Evolutionary conservation across 2,329 filamentous ascomycete genomes (phyloP).

Genomic region (Tolypocladium ophioglossoides): DNA sequence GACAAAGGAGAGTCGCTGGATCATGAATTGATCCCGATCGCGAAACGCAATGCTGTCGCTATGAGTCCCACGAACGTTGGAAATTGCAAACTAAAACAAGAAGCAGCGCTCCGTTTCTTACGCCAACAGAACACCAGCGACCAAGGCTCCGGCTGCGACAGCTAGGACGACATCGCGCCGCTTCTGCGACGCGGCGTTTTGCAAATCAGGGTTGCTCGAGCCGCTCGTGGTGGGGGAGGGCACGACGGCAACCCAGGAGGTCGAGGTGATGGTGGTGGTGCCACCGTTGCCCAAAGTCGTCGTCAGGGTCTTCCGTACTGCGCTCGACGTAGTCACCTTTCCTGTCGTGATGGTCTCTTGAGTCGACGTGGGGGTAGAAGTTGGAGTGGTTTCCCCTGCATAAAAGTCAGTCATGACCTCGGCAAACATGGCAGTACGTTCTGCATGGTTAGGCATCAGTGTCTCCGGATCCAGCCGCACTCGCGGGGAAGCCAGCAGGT

Average conservation of each 20-base stretch:
- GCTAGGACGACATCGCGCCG: constrained; percentile 13
- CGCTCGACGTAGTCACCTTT: constrained; percentile 21
- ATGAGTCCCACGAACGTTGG: not conserved
- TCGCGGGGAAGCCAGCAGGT: not conserved
- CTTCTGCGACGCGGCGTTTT: constrained; percentile 21
- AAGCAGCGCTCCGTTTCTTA: constrained; percentile 3
- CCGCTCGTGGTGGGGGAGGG: constrained; percentile 20
- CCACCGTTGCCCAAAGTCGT: constrained; percentile 34
- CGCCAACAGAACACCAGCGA: constrained; percentile 17
- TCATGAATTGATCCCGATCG: not conserved
- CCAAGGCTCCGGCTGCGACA: constrained; percentile 16
- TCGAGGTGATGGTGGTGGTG: constrained; percentile 35
- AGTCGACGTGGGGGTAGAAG: constrained; percentile 11
- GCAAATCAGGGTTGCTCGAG: constrained; percentile 21
- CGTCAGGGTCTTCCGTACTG: constrained; percentile 30
- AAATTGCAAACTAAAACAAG: not conserved
- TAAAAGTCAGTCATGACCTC: constrained; percentile 8
- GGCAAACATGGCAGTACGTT: not conserved
- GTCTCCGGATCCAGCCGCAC: not conserved
- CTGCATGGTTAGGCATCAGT: not conserved
- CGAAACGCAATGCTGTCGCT: not conserved
- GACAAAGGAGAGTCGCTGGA: not conserved
- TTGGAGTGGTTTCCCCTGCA: constrained; percentile 1
- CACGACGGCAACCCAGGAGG: constrained; percentile 35
- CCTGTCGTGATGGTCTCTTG: constrained; percentile 22